Evolutionary conservation across 2,329 filamentous ascomycete species (phyloP), one percentile per base, ranked within the genome.

Genomic region (Trichoderma sp.): DNA sequence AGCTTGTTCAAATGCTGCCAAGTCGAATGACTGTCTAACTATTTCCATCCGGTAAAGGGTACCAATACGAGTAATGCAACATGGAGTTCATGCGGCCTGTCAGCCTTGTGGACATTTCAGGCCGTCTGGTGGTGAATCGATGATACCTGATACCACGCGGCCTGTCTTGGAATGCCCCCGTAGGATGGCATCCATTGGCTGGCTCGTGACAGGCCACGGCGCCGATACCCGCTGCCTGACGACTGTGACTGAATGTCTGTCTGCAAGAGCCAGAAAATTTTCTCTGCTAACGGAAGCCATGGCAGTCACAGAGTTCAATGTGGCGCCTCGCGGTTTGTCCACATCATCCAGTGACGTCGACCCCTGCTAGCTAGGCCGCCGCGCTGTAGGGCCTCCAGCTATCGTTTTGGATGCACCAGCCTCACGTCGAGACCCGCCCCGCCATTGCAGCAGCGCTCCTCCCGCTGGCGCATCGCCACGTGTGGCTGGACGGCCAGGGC

Each of bases 291-390:
- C 37, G 60, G 27, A 49, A n/a, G 47, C 47, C 11, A 53, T 27
- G 29, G 60, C 47, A 63, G n/a, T 49, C 29, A 37, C 29, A 53
- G 14, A 63, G 49, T 63, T 63, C 47, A 64, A 43, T 64, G 56
- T 68, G 59, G 37, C 59, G 68, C 61, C 29, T 66, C 21, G 31
- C 55, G 29, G 63, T n/a, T 70, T 58, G 68, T 68, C 68, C 68
- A 68, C 68, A 70, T 71, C 70, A 71, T 70, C 56, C 37, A 70
- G 53, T 71, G 70, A 71, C 70, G 70, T 70, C 57, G 24, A 31
- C 69, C 69, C 70, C 57, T 60, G 69, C 65, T 60, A 70, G 69
- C 65, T 60, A 70, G 70, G 69, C 70, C 49, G 21, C 43, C 40
- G 53, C 6, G 29, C 35, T 27, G 37, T 24, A 60, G 57, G 13